These are phyloP conservation scores for Coccomyxa subellipsoidea DNA, from an alignment of 163 green algal genomes.

Conservation along the genomic window DNA sequence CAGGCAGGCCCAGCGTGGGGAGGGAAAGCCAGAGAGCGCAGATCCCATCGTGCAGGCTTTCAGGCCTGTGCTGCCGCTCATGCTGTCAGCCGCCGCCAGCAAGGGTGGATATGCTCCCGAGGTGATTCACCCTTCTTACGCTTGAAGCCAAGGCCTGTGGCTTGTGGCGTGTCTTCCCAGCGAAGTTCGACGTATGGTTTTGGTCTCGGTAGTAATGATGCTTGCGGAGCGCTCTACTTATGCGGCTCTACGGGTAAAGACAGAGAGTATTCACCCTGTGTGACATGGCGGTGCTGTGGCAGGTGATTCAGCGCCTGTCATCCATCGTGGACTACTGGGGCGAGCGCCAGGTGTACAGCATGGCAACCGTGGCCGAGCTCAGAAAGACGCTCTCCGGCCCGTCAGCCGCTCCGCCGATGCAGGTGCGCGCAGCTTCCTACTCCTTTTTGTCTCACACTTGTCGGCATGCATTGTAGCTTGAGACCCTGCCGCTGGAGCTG, in stretches of 20 bases:
- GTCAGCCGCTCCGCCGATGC: neutral
- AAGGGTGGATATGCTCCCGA: conserved; percentile 5
- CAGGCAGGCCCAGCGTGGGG: conserved; percentile 8
- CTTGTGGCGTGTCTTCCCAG: no score
- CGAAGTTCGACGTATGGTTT: neutral
- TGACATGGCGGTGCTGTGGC: neutral
- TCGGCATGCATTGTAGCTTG: neutral
- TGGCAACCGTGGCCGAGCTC: conserved; percentile 8
- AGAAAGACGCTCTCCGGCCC: neutral
- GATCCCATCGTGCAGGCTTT: conserved; percentile 50
- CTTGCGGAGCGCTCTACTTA: no score
- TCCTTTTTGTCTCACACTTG: neutral
- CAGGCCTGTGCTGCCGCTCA: conserved; percentile 49
- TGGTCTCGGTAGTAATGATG: no score
- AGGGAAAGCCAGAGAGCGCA: neutral
- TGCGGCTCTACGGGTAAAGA: neutral
- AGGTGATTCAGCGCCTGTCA: conserved; percentile 37
- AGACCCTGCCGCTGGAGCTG: neutral
- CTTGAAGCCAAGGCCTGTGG: no score
- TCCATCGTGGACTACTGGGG: conserved; percentile 67
- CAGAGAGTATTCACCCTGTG: no score
- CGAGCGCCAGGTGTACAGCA: conserved; percentile 36
- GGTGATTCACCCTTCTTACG: neutral
- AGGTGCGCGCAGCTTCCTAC: neutral
- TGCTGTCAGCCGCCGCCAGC: conserved; percentile 44